Conservation (phyloP, 805 yeast species). For the Priceomyces carsonii region DNA sequence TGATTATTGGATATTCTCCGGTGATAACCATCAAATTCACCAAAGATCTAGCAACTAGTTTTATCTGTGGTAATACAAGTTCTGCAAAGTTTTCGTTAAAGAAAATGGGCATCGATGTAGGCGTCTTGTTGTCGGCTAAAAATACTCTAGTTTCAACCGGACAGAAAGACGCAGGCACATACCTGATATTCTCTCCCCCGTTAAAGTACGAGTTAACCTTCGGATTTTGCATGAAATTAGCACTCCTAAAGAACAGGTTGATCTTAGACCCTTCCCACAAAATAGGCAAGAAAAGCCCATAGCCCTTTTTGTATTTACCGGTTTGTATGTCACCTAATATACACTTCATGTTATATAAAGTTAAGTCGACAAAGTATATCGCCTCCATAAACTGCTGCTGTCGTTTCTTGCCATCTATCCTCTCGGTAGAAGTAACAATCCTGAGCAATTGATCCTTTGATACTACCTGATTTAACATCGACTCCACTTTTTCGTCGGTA, state of each 20-base stretch:
- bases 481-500: constrained; percentile 56
- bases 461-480: constrained; percentile 48
- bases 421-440: constrained; percentile 63
- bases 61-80: constrained; percentile 58
- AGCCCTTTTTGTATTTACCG: constrained; percentile 72
- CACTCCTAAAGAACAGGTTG: constrained; percentile 17
- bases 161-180: constrained; percentile 40
- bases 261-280: constrained; percentile 21
- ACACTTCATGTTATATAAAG: constrained; percentile 69
- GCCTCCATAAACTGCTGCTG: constrained; percentile 72
- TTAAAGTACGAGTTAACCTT: constrained; percentile 31
- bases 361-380: constrained; percentile 74
- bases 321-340: constrained; percentile 73
- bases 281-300: constrained; percentile 70
- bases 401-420: constrained; percentile 60
- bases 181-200: constrained; percentile 27
- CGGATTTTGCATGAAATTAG: constrained; percentile 29
- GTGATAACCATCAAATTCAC: constrained; percentile 73
- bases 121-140: constrained; percentile 54
- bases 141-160: constrained; percentile 75
- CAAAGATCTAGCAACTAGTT: constrained; percentile 60
- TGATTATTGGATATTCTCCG: constrained; percentile 85
- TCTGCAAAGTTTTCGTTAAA: constrained; percentile 66
- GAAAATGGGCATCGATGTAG: constrained; percentile 68
- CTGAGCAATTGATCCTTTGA: constrained; percentile 49